Base-by-base conservation (phyloP, 306 rosid genomes). In the Nissolia schottii region DNA sequence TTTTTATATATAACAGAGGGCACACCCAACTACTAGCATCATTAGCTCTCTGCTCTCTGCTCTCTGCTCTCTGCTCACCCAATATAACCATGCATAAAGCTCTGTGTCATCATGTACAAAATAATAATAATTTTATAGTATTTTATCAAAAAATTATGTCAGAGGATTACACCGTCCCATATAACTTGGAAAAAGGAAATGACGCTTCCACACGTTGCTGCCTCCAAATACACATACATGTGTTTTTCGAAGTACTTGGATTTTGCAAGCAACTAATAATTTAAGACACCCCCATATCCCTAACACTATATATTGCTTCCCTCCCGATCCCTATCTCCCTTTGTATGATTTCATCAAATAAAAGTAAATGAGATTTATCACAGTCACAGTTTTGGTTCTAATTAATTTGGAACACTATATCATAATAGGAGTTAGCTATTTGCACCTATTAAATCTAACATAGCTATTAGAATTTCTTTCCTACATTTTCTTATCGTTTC, bases 131-230 rank as follows among this genome's bases (percentile, higher is more conserved):
- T n/a, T n/a, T n/a, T n/a, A n/a, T n/a, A n/a, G n/a, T n/a, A n/a
- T n/a, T n/a, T n/a, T n/a, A n/a, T n/a, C n/a, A n/a, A n/a, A n/a
- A n/a, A n/a, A n/a, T n/a, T n/a, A n/a, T n/a, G 2, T 49, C 64
- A n/a, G 43, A 60, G 45, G 28, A 59, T 37, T 73, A 27, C 74
- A 35, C 48, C 24, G 53, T 70, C 83, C 77, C 73, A 65, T 65
- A 7, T 35, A 63, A 67, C 80, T 85, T 59, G 76, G 79, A 71
- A 75, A 78, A n/a, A n/a, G n/a, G n/a, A n/a, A n/a, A n/a, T 74
- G 79, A 81, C 69, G 80, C 71, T 5, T 62, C 50, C 83, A 59
- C 70, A 32, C 49, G 64, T 27, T 31, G 34, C 49, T 84, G 82
- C 80, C 80, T 61, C 80, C 76, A 71, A 54, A 46, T 75, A 19